These are phyloP conservation scores for Dothideomycetes sp. DNA, from an alignment of 2,329 filamentous ascomycete genomes.

Conservation along the genomic window DNA sequence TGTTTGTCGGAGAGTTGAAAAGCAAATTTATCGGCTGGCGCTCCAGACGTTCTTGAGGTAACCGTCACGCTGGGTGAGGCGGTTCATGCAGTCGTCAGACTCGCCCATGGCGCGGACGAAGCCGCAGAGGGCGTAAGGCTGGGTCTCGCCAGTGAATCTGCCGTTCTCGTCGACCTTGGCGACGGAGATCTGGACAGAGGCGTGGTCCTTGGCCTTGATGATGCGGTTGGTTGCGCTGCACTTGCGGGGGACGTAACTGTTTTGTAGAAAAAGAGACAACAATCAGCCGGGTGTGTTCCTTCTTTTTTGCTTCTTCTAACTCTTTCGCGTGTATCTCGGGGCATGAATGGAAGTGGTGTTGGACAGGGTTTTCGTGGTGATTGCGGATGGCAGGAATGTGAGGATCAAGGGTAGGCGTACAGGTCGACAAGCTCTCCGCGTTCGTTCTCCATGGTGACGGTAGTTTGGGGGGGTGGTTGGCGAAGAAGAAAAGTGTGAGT, in stretches of 20 bases:
- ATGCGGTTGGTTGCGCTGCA: conserved; percentile 99
- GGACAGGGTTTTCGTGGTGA: too few relatives aligned
- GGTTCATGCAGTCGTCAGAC: conserved; percentile 93
- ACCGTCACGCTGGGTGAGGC: conserved; percentile 89
- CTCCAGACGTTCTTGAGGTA: conserved; percentile 97
- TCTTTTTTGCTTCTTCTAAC: not conserved
- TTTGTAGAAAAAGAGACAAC: too few relatives aligned
- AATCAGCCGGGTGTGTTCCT: conserved; percentile 3
- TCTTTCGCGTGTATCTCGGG: conserved; percentile 4
- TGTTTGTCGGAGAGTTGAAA: not conserved
- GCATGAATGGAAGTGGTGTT: conserved; percentile 11
- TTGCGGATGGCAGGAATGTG: not conserved
- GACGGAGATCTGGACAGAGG: conserved; percentile 91
- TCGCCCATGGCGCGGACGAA: conserved; percentile 98
- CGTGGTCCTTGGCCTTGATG: conserved; percentile 99
- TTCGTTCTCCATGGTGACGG: conserved; percentile 94
- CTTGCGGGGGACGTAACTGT: conserved; percentile 95
- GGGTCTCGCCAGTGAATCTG: conserved; percentile 92
- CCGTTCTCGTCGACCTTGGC: conserved; percentile 99
- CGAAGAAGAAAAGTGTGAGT: conserved; percentile 11
- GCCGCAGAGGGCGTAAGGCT: conserved; percentile 92
- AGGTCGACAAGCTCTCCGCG: conserved; percentile 99
- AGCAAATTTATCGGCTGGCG: conserved; percentile 46
- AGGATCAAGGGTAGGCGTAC: conserved; percentile 47
- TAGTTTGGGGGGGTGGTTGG: conserved; percentile 24